These are phyloP conservation scores for Tylopilus balloui DNA, from an alignment of 768 basidiomycete species.

Conservation along the genomic window DNA sequence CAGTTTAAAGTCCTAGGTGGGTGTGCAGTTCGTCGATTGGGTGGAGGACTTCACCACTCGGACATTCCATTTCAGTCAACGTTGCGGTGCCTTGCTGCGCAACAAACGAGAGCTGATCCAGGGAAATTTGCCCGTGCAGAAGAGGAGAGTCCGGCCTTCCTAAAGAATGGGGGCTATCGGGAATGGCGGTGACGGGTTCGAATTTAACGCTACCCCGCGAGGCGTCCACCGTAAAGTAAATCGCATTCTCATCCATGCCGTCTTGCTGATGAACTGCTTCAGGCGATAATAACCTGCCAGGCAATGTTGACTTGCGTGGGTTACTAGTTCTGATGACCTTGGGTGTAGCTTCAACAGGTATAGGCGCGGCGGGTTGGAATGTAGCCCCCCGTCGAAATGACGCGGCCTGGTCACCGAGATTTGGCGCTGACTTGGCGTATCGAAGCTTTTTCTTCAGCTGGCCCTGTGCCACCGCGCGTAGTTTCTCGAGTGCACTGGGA, in stretches of 20 bases:
- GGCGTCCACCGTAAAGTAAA: constrained; percentile 28
- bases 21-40: constrained; percentile 25
- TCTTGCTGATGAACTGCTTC: constrained; percentile 2
- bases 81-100: not conserved
- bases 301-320: not conserved
- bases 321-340: not conserved
- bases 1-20: constrained; percentile 14
- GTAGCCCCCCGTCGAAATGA: not conserved
- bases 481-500: constrained; percentile 1
- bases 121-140: constrained; percentile 19
- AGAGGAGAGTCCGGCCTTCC: constrained; percentile 24
- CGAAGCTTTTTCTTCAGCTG: constrained; percentile 19
- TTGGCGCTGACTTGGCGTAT: constrained; percentile 23
- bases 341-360: not conserved
- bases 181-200: constrained; percentile 25
- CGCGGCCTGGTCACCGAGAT: constrained; percentile 12
- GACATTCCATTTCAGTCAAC: not conserved
- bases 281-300: not conserved
- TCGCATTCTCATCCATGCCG: constrained; percentile 18
- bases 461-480: constrained; percentile 13
- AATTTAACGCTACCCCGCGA: constrained; percentile 22
- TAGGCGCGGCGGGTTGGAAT: not conserved
- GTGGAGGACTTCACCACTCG: constrained; percentile 1
- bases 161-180: constrained; percentile 4
- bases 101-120: constrained; percentile 13